phyloP scores from a whole-genome alignment of 225 moss, liverwort and hornwort genomes.

The Lunularia cruciata region DNA sequence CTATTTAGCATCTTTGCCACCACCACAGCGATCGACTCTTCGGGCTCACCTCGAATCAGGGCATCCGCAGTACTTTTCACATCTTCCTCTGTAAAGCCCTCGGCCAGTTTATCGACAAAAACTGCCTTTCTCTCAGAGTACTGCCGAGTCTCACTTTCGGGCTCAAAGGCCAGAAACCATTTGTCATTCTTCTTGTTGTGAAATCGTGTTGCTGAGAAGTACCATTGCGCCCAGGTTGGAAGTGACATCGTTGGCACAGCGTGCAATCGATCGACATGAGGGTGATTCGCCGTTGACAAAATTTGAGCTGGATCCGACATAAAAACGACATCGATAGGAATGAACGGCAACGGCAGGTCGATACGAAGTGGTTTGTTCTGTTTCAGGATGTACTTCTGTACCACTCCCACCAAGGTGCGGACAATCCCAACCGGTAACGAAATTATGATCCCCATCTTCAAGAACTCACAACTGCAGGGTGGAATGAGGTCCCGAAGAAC shows the following conservation, averaged over 20 bases:
- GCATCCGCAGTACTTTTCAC: not conserved
- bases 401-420: conserved; percentile 27
- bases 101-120: not conserved
- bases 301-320: conserved; percentile 32
- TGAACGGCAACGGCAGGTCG: conserved; percentile 41
- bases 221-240: conserved; percentile 29
- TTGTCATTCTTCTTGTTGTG: conserved; percentile 19
- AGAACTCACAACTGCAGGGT: no score
- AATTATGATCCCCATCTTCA: conserved; percentile 29
- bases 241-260: conserved; percentile 21
- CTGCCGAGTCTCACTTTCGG: not conserved
- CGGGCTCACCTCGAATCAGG: conserved; percentile 24
- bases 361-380: conserved; percentile 36
- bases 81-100: not conserved
- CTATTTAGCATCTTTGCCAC: conserved; percentile 31
- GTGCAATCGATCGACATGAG: conserved; percentile 24
- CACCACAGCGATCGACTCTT: conserved; percentile 30
- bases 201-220: conserved; percentile 30
- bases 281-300: conserved; percentile 4
- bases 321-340: conserved; percentile 38
- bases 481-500: no score
- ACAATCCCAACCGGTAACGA: conserved; percentile 28
- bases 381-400: conserved; percentile 19
- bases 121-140: not conserved
- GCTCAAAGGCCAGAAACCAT: conserved; percentile 39